Conservation (phyloP, 495 filamentous ascomycete genomes). For the Xanthoparmelia taractica region DNA sequence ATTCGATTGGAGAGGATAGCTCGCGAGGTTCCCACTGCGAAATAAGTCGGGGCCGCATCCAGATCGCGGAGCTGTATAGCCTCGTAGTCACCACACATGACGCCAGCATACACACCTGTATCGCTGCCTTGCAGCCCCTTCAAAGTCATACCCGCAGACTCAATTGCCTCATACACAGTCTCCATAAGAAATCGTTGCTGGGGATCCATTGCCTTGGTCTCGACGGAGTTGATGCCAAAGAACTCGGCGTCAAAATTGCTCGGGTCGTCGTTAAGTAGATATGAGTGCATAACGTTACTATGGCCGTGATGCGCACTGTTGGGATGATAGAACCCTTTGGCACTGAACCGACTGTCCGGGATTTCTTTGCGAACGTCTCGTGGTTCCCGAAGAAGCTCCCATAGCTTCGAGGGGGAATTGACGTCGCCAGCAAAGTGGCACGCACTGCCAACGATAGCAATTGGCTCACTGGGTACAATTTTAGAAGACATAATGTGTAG, state of each 20-base stretch:
- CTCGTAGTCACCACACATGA: slow-evolving; percentile 35
- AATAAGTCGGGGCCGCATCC: slow-evolving; percentile 30
- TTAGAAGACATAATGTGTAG: too few species aligned
- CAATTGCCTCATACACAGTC: slow-evolving; percentile 51
- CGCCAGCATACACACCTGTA: slow-evolving; percentile 31
- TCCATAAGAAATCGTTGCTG: slow-evolving; percentile 44
- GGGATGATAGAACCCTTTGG: slow-evolving; percentile 23
- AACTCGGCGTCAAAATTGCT: slow-evolving; percentile 45
- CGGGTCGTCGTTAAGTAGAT: not conserved
- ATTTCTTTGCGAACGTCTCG: slow-evolving; percentile 17
- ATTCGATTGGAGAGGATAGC: slow-evolving; percentile 45
- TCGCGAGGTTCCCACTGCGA: slow-evolving; percentile 39
- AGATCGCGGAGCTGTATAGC: slow-evolving; percentile 30
- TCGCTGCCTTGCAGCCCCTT: slow-evolving; percentile 23
- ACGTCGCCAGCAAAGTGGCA: slow-evolving; percentile 23
- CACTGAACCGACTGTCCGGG: slow-evolving; percentile 21
- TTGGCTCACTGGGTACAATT: slow-evolving; percentile 6
- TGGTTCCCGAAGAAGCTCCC: slow-evolving; percentile 27
- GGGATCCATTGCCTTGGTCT: slow-evolving; percentile 33
- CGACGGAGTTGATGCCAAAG: slow-evolving; percentile 51
- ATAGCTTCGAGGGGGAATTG: slow-evolving; percentile 15
- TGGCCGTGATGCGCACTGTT: slow-evolving; percentile 7
- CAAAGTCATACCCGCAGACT: slow-evolving; percentile 40
- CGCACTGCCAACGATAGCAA: slow-evolving; percentile 18
- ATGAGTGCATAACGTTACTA: not conserved